A percentile compares a stretch with the other conserved stretches of the same genome.
Conservation (phyloP, 139 green algal species). For the Ettlia oleoabundans region DNA sequence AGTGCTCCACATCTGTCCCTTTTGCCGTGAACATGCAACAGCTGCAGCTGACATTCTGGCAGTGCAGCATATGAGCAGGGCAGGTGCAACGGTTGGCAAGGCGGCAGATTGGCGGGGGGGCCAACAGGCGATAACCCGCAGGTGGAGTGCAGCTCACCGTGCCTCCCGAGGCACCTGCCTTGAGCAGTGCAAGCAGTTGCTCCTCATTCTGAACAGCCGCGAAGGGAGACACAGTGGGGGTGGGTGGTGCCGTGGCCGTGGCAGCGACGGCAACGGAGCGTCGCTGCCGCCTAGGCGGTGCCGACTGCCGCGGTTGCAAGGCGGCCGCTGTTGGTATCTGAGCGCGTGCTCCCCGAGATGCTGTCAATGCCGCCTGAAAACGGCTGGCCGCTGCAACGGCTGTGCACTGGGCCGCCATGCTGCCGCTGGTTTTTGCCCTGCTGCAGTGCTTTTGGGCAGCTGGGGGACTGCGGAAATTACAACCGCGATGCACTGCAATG, state of each 20-base stretch:
- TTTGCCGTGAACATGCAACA: no score
- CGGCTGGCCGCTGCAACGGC: neutral
- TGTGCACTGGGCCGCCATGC: neutral
- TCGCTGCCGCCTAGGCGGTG: neutral
- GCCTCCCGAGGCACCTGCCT: conserved; percentile 50
- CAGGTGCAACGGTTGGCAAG: neutral
- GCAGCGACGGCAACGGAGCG: neutral
- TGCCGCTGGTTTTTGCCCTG: neutral
- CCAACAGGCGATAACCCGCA: no score
- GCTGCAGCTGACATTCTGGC: no score
- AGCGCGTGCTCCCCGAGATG: no score
- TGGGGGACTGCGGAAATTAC: no score
- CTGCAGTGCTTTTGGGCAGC: no score
- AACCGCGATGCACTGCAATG: no score
- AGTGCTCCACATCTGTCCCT: no score
- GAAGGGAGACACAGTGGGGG: conserved; percentile 42
- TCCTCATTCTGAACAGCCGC: conserved; percentile 54
- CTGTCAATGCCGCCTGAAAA: neutral
- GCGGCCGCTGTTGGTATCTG: neutral
- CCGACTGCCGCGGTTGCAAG: neutral
- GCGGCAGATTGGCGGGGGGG: no score
- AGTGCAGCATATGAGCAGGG: neutral
- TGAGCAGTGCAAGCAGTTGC: conserved; percentile 71
- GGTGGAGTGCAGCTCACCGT: conserved; percentile 41
- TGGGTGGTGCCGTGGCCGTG: neutral